Conservation (phyloP, 192 early-diverging fungal species). For the Backusella mclennaniae region DNA sequence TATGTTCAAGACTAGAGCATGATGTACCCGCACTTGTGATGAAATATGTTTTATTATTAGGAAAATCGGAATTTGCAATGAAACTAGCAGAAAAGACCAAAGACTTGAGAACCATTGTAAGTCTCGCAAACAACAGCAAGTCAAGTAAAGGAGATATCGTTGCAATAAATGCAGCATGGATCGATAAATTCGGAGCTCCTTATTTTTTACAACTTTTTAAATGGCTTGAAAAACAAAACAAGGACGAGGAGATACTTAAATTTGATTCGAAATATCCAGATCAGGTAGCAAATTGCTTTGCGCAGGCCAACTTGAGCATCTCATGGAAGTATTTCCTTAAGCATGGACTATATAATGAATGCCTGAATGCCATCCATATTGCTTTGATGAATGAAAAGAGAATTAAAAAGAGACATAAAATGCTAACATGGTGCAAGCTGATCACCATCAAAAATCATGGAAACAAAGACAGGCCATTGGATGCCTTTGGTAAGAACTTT, state of each 20-base stretch:
- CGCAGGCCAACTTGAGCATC: background rate
- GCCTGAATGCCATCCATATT: background rate
- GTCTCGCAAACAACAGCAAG: background rate
- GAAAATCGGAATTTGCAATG: background rate
- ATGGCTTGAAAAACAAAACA: background rate
- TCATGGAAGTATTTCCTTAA: conserved; percentile 4
- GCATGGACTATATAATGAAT: background rate
- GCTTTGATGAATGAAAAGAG: background rate
- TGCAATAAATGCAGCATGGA: background rate
- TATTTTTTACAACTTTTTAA: background rate
- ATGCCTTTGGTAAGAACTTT: background rate
- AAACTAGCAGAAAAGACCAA: background rate
- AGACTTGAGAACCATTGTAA: background rate
- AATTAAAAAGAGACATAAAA: background rate
- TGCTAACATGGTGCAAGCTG: background rate
- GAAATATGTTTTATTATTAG: background rate
- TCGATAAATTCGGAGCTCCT: background rate
- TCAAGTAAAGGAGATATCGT: background rate
- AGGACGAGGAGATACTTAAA: conserved; percentile 3
- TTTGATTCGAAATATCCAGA: background rate
- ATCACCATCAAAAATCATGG: background rate
- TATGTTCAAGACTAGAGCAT: conserved; percentile 1
- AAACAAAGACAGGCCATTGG: background rate
- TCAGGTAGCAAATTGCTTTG: background rate
- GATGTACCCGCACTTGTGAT: background rate